These are phyloP conservation scores for Mycena vulgaris DNA, from an alignment of 768 basidiomycete genomes.

Conservation along the genomic window DNA sequence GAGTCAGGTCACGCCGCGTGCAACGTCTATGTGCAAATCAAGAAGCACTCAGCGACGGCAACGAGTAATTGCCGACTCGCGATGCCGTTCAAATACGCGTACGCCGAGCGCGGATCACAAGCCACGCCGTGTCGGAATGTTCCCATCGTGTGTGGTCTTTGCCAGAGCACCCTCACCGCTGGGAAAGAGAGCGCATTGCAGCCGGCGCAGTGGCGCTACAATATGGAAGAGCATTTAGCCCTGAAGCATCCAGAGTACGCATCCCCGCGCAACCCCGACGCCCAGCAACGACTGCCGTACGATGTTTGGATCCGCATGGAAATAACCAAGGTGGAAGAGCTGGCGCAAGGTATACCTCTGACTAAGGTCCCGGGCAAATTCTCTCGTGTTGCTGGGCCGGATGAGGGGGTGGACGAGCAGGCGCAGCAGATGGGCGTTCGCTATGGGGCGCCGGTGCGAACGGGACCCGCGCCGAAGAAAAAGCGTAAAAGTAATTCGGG, in stretches of 20 bases:
- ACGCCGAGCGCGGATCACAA: background rate
- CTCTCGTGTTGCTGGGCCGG: background rate
- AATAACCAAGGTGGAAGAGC: background rate
- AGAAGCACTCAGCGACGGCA: background rate
- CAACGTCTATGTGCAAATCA: background rate
- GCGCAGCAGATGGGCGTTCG: background rate
- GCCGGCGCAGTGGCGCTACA: slow-evolving; percentile 26
- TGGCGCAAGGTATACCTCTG: slow-evolving; percentile 1
- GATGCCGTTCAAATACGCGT: background rate
- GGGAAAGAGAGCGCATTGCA: background rate
- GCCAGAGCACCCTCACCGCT: background rate
- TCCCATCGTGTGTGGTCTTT: slow-evolving; percentile 17
- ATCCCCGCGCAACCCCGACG: too few species aligned
- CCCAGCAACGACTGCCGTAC: slow-evolving; percentile 5
- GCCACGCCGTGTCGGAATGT: slow-evolving; percentile 23
- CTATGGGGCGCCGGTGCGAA: background rate
- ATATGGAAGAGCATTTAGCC: slow-evolving; percentile 16
- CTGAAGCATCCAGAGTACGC: slow-evolving; percentile 19
- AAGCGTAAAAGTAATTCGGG: background rate
- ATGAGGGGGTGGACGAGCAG: background rate
- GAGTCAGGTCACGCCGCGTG: slow-evolving; percentile 2
- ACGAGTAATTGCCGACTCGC: background rate
- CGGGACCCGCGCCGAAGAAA: background rate
- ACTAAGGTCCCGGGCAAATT: slow-evolving; percentile 1
- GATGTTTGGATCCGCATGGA: slow-evolving; percentile 17